Base-by-base conservation (phyloP, 352 stramenopile species). In the Phytophthora hybrid region DNA sequence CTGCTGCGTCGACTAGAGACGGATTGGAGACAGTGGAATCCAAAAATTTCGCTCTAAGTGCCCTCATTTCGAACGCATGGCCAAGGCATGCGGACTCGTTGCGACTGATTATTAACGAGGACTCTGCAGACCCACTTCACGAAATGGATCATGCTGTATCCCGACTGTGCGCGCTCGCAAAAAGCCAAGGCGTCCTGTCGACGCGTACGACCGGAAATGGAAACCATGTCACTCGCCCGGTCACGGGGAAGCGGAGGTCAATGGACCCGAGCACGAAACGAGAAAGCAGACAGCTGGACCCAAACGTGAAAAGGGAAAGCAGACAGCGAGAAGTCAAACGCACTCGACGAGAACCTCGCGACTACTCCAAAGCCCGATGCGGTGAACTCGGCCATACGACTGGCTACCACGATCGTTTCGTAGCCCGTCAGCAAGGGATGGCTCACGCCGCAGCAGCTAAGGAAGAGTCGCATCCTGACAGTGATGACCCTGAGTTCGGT, bases 351-450 rank as follows among this genome's bases (percentile, higher is more conserved):
- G 34, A 41, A n/a, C n/a, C n/a, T n/a, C n/a, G n/a, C n/a, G n/a
- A n/a, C 16, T 63, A 54, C 18, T 62, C 63, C 1, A 69, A 62
- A 2, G 63, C 23, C 0, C 52, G 63, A 1, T 70, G 63, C 19
- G 55, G 39, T 18, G 23, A 23, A 21, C 31, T 53, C 5, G 63
- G 63, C 2, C 63, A 70, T n/a, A 70, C 54, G 1, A 64, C 63
- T 4, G 32, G 21, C 0, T 70, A 57, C 19, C 63, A 70, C 32
- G 54, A 63, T 18, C 32, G 4, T 3, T 70, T 64, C 16, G 46
- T 70, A 0, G n/a, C 26, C 0, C 53, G 53, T 2, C 39, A 51
- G 19, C 11, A 39, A 70, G 54, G 53, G 3, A 34, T 55, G 16
- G 53, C 63, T 2, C 14, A 63, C 29, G 54, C 6, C 1, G 63